Conservation (phyloP, 2,329 filamentous ascomycete species). For the Keithomyces neogunnii region DNA sequence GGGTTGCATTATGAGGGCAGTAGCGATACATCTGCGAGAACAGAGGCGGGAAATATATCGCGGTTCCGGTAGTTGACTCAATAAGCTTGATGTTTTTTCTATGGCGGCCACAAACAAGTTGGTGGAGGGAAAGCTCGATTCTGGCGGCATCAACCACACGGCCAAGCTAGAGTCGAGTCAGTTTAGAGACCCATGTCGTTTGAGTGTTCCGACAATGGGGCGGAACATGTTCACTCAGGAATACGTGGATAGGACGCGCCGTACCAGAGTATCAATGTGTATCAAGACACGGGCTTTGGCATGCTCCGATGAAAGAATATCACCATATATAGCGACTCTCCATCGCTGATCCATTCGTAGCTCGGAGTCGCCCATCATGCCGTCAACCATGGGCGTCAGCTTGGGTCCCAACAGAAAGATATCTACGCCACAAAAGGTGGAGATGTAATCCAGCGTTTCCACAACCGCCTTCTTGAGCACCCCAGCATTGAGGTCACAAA, state of each 20-base stretch:
- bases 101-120: constrained; percentile 84
- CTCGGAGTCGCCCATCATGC: constrained; percentile 68
- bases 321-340: constrained; percentile 88
- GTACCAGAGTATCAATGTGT: constrained; percentile 90
- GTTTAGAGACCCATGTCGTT: neutral
- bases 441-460: constrained; percentile 78
- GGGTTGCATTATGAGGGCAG: constrained; percentile 69
- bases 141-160: constrained; percentile 71
- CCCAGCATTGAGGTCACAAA: constrained; percentile 62
- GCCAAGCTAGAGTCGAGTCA: constrained; percentile 45
- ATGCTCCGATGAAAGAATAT: constrained; percentile 91
- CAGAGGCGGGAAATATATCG: constrained; percentile 94
- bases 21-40: constrained; percentile 91
- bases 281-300: constrained; percentile 94
- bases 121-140: constrained; percentile 81
- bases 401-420: constrained; percentile 94
- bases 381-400: constrained; percentile 66
- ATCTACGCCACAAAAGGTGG: constrained; percentile 84
- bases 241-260: neutral
- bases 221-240: neutral
- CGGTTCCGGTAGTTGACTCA: constrained; percentile 88
- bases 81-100: constrained; percentile 98
- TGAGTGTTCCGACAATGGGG: neutral
- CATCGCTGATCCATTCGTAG: constrained; percentile 84
- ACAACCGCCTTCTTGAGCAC: constrained; percentile 69